phyloP scores from a whole-genome alignment of 169 alveolate species.

The Plasmodium coatneyi region DNA sequence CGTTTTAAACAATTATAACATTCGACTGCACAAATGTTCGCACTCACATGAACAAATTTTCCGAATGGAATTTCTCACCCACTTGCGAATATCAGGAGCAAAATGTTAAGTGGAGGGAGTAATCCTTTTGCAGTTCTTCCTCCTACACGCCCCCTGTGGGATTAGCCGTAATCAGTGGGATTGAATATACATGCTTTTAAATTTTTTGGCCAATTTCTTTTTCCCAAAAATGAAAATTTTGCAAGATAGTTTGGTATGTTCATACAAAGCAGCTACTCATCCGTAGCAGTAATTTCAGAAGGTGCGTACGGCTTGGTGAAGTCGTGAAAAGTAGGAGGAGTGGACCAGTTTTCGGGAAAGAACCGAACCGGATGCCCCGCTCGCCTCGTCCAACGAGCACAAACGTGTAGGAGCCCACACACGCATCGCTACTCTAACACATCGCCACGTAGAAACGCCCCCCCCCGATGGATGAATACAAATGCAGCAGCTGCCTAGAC shows the following conservation, averaged over 20 bases:
- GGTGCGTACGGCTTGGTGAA: not conserved
- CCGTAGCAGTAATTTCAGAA: not conserved
- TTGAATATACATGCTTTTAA: not conserved
- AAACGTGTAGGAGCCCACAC: not conserved
- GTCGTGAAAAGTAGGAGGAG: not conserved
- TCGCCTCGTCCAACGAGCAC: not conserved
- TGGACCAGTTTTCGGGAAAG: not conserved
- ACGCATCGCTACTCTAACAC: not conserved
- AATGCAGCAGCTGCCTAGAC: constrained; percentile 52
- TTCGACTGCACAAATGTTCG: not conserved
- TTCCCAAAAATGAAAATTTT: not conserved
- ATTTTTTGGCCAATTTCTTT: not conserved
- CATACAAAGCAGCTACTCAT: not conserved
- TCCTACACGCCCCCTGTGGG: not conserved
- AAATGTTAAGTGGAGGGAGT: not conserved
- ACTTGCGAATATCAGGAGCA: not conserved
- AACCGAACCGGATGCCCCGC: not conserved
- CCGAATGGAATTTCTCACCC: not conserved
- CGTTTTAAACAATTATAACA: not conserved
- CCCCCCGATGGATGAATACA: constrained; percentile 64
- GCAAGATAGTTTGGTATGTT: not conserved
- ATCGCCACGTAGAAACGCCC: not conserved
- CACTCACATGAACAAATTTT: not conserved
- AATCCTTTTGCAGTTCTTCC: not conserved
- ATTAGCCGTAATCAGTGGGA: not conserved